Percentiles rank a stretch among this genome's conserved stretches.
Evolutionary conservation across 345 rosid species (phyloP).

Genomic region (Salix dunnii): DNA sequence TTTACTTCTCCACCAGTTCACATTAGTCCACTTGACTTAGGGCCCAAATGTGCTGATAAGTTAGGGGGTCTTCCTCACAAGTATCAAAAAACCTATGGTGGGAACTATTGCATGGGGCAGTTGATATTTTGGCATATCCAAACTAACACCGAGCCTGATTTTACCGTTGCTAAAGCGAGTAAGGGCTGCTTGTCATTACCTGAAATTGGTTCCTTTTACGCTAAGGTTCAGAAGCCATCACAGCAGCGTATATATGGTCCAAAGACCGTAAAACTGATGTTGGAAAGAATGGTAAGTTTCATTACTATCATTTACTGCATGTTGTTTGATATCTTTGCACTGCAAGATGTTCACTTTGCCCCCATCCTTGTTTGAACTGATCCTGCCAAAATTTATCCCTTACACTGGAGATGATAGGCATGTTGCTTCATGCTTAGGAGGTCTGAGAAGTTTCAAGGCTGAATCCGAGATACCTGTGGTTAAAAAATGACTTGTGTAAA

Average conservation of each 20-base stretch:
- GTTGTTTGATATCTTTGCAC: not conserved
- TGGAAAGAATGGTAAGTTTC: constrained; percentile 75
- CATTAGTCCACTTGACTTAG: constrained; percentile 90
- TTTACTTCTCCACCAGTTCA: constrained; percentile 82
- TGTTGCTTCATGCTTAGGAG: not conserved
- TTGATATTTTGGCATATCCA: constrained; percentile 93
- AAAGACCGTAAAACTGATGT: constrained; percentile 59
- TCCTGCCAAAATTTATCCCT: not conserved
- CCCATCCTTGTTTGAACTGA: not conserved
- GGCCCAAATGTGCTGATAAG: constrained; percentile 76
- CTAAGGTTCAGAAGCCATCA: constrained; percentile 76
- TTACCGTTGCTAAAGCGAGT: constrained; percentile 58
- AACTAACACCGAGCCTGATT: constrained; percentile 76
- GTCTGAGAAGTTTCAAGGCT: not conserved
- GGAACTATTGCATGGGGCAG: constrained; percentile 94
- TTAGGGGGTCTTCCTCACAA: constrained; percentile 65
- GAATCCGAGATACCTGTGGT: not conserved
- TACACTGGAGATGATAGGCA: not conserved
- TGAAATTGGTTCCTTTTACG: constrained; percentile 77
- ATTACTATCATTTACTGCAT: too few relatives aligned
- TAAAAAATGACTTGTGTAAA: not conserved
- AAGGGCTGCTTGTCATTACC: constrained; percentile 93
- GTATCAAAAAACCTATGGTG: constrained; percentile 84
- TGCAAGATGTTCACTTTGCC: not conserved
- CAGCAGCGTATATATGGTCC: constrained; percentile 85